Base-by-base conservation (phyloP, 306 rosid species). In the Glycine soja region DNA sequence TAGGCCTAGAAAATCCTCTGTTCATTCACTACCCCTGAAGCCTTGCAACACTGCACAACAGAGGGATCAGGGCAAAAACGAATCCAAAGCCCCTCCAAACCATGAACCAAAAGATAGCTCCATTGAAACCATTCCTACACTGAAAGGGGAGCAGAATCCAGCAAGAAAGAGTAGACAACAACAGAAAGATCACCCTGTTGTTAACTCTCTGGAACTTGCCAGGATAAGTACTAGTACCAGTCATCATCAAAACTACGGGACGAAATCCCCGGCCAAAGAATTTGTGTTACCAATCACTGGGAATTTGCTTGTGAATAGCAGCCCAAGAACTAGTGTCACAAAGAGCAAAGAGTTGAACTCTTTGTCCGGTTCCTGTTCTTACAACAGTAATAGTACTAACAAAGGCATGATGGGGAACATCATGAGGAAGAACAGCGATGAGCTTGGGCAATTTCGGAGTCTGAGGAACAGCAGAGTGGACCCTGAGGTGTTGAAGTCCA, bases 331-430 rank as follows among this genome's bases (percentile, higher is more conserved):
- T 11, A 77, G 82, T 42, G 70, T 56, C 34, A 54, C 80, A 8
- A 84, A 76, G 80, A 86, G 34, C 15, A 81, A 71, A 77, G 87
- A 86, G 57, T 30, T 81, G 68, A 83, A 52, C 50, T 56, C 81
- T 19, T 14, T 84, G 66, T 76, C 74, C 0, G 66, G 24, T 43
- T 75, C 78, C 0, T 71, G 30, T 50, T 46, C 64, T 80, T 19
- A 47, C 4, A 47, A 79, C 45, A 85, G 19, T 59, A 83, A 77
- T 13, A 24, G 30, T 24, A 83, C 80, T 5, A 83, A 78, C 51
- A 87, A 80, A 18, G 81, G 56, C 0, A 86, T 66, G 0, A 93
- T 93, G 94, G 97, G 99, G 45, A 96, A 91, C 83, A 93, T 96
- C 50, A 73, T 93, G 87, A 89, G 92, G 87, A 91, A 84, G 80